phyloP scores from a whole-genome alignment of 2,329 filamentous ascomycete genomes.

The Daldinia sp. region DNA sequence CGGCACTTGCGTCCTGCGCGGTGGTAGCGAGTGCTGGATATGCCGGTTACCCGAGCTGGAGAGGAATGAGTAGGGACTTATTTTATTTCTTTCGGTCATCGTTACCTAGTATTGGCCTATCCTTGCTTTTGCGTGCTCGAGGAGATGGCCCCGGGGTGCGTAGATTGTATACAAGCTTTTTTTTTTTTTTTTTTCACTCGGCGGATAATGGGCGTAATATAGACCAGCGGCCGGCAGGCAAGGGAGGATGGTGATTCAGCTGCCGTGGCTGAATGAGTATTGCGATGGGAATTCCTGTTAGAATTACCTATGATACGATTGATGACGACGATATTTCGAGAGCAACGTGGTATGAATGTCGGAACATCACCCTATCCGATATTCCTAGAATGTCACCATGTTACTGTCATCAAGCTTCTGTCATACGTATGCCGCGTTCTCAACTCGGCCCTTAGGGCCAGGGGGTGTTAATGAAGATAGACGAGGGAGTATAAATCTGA shows the following conservation, averaged over 20 bases:
- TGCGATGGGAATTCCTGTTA: neutral
- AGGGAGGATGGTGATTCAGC: neutral
- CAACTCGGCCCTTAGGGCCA: neutral
- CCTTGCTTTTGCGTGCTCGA: neutral
- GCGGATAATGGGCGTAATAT: neutral
- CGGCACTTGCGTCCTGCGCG: conserved; percentile 22
- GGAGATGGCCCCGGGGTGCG: neutral
- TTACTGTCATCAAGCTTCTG: neutral
- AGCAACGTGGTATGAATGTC: neutral
- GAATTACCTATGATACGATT: neutral
- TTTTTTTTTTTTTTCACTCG: too few relatives aligned
- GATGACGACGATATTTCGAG: neutral
- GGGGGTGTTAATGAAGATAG: neutral
- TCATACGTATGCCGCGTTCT: neutral
- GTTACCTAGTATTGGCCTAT: neutral
- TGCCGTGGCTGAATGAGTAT: neutral
- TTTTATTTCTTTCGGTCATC: too few relatives aligned
- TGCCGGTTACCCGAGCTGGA: conserved; percentile 26
- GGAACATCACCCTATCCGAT: neutral
- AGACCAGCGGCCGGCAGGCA: neutral
- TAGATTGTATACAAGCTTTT: neutral
- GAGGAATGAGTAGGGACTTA: neutral
- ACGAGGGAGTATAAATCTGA: neutral
- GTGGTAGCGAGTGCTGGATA: conserved; percentile 17
- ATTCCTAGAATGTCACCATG: neutral